Percentiles rank a stretch among this genome's conserved stretches.
These are phyloP conservation scores for Geotrichum bryndzae DNA, from an alignment of 1,139 yeast genomes.

Conservation along the genomic window DNA sequence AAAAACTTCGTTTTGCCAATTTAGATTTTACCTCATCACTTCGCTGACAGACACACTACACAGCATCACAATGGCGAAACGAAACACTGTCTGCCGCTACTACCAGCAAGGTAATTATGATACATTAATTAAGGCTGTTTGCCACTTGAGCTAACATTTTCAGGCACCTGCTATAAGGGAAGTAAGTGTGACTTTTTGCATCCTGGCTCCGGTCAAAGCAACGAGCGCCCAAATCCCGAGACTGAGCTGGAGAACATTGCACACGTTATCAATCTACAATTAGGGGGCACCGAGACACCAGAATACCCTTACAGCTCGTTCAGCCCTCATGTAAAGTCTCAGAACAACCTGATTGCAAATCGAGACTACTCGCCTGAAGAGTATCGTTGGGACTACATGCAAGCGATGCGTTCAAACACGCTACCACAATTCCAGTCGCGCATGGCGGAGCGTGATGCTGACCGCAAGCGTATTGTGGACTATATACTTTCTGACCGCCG, in stretches of 20 bases:
- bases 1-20: not conserved
- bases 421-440: not conserved
- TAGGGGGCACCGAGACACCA: conserved; percentile 6
- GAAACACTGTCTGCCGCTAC: conserved; percentile 13
- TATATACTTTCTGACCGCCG: conserved; percentile 40
- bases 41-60: not conserved
- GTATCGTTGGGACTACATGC: conserved; percentile 43
- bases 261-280: not conserved
- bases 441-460: conserved; percentile 28
- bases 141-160: not conserved
- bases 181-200: conserved; percentile 23
- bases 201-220: conserved; percentile 15
- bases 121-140: not conserved
- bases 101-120: conserved; percentile 9
- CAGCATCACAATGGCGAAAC: conserved; percentile 6
- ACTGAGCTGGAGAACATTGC: conserved; percentile 11
- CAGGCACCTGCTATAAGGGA: conserved; percentile 26
- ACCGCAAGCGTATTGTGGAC: conserved; percentile 45
- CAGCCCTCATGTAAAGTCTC: conserved; percentile 7
- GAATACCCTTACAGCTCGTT: conserved; percentile 10
- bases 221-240: conserved; percentile 8
- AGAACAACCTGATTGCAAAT: conserved; percentile 43
- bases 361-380: conserved; percentile 58
- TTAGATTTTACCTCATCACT: not conserved
- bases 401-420: conserved; percentile 32